Evolutionary conservation across 441 rosid species (phyloP).

Genomic region (Populus tomentosa): DNA sequence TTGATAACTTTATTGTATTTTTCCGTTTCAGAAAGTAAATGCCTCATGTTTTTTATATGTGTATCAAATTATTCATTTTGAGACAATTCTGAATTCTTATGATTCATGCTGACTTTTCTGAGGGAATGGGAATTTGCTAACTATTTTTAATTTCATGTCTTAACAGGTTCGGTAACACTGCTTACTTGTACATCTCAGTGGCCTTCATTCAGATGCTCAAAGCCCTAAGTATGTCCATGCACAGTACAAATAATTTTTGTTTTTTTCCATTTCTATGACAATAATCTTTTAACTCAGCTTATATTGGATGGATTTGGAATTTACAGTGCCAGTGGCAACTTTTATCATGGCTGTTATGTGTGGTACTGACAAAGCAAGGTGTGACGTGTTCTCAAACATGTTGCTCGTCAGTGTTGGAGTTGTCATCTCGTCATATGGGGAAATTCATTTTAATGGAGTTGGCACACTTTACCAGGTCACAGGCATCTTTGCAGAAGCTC

Average conservation of each 20-base stretch:
- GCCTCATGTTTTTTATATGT: neutral
- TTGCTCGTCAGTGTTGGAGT: constrained; percentile 99
- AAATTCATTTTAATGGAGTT: constrained; percentile 92
- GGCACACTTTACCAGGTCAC: constrained; percentile 99
- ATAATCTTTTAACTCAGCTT: constrained; percentile 11
- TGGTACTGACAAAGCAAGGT: constrained; percentile 94
- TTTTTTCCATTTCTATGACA: constrained; percentile 6
- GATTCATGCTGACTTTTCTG: constrained; percentile 1
- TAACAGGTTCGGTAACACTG: constrained; percentile 97
- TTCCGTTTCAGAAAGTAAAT: neutral
- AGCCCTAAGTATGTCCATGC: constrained; percentile 78
- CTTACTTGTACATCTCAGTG: constrained; percentile 90
- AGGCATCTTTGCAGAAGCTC: constrained; percentile 99
- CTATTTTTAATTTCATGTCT: constrained; percentile 9
- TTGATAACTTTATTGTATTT: neutral
- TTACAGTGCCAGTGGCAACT: constrained; percentile 99
- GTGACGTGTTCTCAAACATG: constrained; percentile 98
- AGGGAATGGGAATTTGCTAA: neutral
- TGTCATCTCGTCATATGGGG: constrained; percentile 97
- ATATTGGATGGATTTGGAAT: constrained; percentile 23
- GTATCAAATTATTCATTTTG: neutral
- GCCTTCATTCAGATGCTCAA: constrained; percentile 99
- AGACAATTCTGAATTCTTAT: neutral
- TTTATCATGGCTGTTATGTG: constrained; percentile 92
- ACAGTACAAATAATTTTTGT: constrained; percentile 3